phyloP scores from a whole-genome alignment of 805 yeast species.

The Monosporozyma aerobia region DNA sequence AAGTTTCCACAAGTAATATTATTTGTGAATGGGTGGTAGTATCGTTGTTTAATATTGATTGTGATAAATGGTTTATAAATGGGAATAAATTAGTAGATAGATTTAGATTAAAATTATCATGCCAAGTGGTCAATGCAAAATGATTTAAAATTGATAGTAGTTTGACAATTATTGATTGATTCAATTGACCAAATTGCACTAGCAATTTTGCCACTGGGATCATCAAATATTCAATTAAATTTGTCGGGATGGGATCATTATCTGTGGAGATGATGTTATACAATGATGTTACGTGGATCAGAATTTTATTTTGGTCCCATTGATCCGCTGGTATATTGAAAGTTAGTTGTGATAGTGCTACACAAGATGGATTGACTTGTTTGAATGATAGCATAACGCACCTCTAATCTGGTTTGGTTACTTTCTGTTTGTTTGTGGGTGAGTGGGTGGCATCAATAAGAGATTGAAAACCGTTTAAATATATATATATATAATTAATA shows the following conservation, averaged over 20 bases:
- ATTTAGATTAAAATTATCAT: neutral
- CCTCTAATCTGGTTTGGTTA: neutral
- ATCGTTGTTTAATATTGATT: slow-evolving; percentile 14
- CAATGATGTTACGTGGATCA: neutral
- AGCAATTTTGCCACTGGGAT: slow-evolving; percentile 46
- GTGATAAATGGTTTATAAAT: neutral
- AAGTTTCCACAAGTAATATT: neutral
- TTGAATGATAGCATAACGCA: slow-evolving; percentile 1
- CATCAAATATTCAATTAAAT: slow-evolving; percentile 52
- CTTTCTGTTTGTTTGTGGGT: neutral
- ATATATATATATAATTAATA: no score
- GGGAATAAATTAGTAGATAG: neutral
- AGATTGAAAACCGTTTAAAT: neutral
- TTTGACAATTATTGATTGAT: neutral
- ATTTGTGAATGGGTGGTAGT: neutral
- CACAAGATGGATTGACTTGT: slow-evolving; percentile 36
- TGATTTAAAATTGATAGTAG: neutral
- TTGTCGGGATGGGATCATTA: slow-evolving; percentile 8
- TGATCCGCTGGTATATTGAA: slow-evolving; percentile 13
- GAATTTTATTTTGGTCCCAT: neutral
- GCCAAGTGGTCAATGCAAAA: neutral
- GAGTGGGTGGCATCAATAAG: neutral
- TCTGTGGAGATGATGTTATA: neutral
- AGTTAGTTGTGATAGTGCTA: slow-evolving; percentile 35
- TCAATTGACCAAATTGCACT: neutral